Conservation (phyloP, 164 flowering plant genomes). For the Stephania yunnanensis region DNA sequence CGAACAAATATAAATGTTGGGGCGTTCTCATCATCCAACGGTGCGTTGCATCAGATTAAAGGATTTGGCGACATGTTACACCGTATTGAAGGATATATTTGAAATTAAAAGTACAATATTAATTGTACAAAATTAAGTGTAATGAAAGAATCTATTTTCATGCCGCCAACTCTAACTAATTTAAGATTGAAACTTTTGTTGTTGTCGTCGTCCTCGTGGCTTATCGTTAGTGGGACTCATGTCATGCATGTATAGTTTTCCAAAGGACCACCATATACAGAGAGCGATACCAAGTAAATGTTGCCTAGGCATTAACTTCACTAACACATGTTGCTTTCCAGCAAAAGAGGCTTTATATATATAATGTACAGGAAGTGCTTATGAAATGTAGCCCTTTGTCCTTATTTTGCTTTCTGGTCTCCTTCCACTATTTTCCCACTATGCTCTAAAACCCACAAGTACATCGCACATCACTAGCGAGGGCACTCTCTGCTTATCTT, state of each 20-base stretch:
- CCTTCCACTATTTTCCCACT: conserved; percentile 4
- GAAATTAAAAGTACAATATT: too few species aligned
- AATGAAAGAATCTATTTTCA: too few species aligned
- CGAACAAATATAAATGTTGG: too few species aligned
- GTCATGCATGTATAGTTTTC: not conserved
- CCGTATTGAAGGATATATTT: too few species aligned
- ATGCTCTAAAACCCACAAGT: not conserved
- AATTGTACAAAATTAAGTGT: too few species aligned
- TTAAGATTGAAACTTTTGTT: too few species aligned
- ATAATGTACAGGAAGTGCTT: not conserved
- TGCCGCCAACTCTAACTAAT: too few species aligned
- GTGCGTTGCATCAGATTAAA: too few species aligned
- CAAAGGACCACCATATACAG: too few species aligned
- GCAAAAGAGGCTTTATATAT: not conserved
- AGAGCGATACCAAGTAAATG: not conserved
- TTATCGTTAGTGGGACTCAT: not conserved
- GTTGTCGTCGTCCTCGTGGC: not conserved
- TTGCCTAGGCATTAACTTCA: not conserved
- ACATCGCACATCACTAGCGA: not conserved
- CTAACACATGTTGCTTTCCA: not conserved
- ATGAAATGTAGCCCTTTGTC: not conserved
- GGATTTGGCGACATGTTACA: too few species aligned
- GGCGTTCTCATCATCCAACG: too few species aligned
- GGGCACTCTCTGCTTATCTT: not conserved
- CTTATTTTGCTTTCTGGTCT: not conserved